Conservation (phyloP, 2,329 filamentous ascomycete genomes). For the Aspergillus pseudoterreus region DNA sequence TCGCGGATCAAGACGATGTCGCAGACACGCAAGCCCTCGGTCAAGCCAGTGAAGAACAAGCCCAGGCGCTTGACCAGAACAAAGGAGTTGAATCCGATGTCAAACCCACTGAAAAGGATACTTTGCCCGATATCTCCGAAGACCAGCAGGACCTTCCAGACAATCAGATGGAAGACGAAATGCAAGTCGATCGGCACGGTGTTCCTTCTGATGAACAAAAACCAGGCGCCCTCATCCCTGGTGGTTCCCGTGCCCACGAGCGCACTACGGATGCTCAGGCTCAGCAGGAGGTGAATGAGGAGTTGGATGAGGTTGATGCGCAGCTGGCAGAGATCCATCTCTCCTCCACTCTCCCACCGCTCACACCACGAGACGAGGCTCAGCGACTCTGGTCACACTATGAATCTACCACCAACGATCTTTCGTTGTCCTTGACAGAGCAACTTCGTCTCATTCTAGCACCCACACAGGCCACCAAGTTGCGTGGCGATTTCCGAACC, state of each 20-base stretch:
- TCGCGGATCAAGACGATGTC: slow-evolving; percentile 75
- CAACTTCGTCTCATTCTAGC: slow-evolving; percentile 93
- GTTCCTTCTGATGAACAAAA: slow-evolving; percentile 37
- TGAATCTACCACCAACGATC: slow-evolving; percentile 76
- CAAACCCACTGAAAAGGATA: slow-evolving; percentile 51
- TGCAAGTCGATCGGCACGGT: slow-evolving; percentile 35
- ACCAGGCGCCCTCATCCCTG: slow-evolving; percentile 52
- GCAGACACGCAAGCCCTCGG: slow-evolving; percentile 92
- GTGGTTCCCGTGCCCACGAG: slow-evolving; percentile 37
- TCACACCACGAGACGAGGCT: slow-evolving; percentile 54
- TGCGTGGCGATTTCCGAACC: slow-evolving; percentile 93
- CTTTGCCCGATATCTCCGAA: slow-evolving; percentile 53
- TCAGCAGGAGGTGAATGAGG: slow-evolving; percentile 43
- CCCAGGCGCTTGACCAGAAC: slow-evolving; percentile 77
- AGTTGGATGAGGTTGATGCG: slow-evolving; percentile 48
- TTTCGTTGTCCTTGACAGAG: slow-evolving; percentile 86
- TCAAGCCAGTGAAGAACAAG: slow-evolving; percentile 81
- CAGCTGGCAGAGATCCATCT: slow-evolving; percentile 71
- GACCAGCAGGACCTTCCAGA: slow-evolving; percentile 34
- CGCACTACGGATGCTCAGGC: slow-evolving; percentile 25
- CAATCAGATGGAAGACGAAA: slow-evolving; percentile 49
- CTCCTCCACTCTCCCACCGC: slow-evolving; percentile 44
- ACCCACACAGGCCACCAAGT: slow-evolving; percentile 90
- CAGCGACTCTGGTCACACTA: slow-evolving; percentile 80
- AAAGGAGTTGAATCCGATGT: slow-evolving; percentile 76